Base-by-base conservation (phyloP, 257 asterid species). In the Solanum sejunctum region DNA sequence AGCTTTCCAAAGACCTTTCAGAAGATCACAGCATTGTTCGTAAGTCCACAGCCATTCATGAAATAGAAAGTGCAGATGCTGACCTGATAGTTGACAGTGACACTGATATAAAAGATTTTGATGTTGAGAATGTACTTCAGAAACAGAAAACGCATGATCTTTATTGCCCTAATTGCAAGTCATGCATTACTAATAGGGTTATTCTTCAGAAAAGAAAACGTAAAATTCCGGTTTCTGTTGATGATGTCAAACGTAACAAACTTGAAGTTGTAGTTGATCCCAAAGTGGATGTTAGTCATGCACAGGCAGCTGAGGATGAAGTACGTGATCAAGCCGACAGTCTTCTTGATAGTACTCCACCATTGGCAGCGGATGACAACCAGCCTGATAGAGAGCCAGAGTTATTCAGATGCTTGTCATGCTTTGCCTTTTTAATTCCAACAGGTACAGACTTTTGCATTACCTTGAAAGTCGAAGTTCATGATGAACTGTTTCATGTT, bases 111-210 rank as follows among this genome's bases (percentile, higher is more conserved):
- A 72, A 88, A 8, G 96, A 91, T 39, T 49, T 83, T 28, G 97
- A 93, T 41, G 93, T 96, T 13, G 99, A 94, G 90, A 90, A 85
- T 60, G 94, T 93, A 49, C 32, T 95, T 49, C 86, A 85, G 85
- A 89, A 91, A 84, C 99, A 95, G 84, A 91, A 87, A 18, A 91
- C 98, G 36, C 99, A 96, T 86, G 98, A 94, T 88, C 81, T 96
- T 23, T 96, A 51, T 83, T 96, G 99, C 88, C 99, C 99, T 15
- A 94, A 96, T 55, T 96, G 99, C 92, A 92, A 93, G 84, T 94
- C 98, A 39, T 94, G 99, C 67, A 93, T 96, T 87, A 96, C 99
- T 51, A 86, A 88, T 90, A 92, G 97, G 87, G 97, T 96, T 49
- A 90, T 96, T 91, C 97, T 96, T 87, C 90, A 92, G 26, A 93